Conservation (phyloP, 2,329 filamentous ascomycete genomes). For the Endoconidiophora laricicola region DNA sequence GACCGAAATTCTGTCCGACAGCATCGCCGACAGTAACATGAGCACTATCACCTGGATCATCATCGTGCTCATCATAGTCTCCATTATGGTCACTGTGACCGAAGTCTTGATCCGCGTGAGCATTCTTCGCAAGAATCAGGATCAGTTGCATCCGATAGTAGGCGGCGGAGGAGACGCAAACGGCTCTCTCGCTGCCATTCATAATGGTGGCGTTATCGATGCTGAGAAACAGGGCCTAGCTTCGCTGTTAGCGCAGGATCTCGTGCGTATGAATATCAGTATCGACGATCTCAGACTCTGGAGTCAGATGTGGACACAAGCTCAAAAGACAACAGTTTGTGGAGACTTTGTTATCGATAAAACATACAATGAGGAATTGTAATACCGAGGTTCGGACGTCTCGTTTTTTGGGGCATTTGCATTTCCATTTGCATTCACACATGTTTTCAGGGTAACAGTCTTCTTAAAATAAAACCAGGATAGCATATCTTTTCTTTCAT, state of each 20-base stretch:
- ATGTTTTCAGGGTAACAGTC: no score
- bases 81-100: slow-evolving; percentile 76
- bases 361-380: slow-evolving; percentile 7
- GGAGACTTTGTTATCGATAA: slow-evolving; percentile 9
- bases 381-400: neutral
- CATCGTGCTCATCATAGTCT: slow-evolving; percentile 80
- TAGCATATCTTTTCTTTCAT: no score
- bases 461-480: no score
- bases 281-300: slow-evolving; percentile 28
- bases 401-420: no score
- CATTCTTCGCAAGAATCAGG: slow-evolving; percentile 37
- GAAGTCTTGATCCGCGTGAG: slow-evolving; percentile 79
- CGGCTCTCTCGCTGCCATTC: neutral
- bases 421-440: no score
- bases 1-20: slow-evolving; percentile 85
- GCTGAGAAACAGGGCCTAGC: slow-evolving; percentile 23
- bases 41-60: slow-evolving; percentile 95
- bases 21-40: slow-evolving; percentile 87
- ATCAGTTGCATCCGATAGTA: neutral
- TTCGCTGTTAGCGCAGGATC: slow-evolving; percentile 32
- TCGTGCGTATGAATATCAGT: slow-evolving; percentile 33
- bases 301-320: slow-evolving; percentile 15
- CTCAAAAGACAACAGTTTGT: slow-evolving; percentile 14
- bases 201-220: slow-evolving; percentile 20
- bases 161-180: neutral